These are phyloP conservation scores for Plasmodium reichenowi DNA, from an alignment of 169 alveolate species.

Conservation along the genomic window DNA sequence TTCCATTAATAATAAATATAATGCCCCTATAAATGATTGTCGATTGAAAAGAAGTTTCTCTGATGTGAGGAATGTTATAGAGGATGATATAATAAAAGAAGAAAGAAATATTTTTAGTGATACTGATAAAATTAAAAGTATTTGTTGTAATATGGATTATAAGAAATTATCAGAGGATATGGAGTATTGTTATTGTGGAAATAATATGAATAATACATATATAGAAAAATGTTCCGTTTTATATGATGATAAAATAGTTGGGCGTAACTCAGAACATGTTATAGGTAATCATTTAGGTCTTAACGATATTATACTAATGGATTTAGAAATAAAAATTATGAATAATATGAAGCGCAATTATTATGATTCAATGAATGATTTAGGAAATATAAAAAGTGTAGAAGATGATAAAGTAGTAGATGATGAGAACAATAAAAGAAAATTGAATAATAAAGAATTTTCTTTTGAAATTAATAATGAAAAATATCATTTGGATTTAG, in stretches of 20 bases:
- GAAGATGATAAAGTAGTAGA: slow-evolving; percentile 10
- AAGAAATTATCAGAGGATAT: slow-evolving; percentile 2
- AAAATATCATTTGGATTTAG: slow-evolving; percentile 20
- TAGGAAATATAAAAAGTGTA: slow-evolving; percentile 10
- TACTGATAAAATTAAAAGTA: slow-evolving; percentile 14
- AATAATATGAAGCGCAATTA: slow-evolving; percentile 62
- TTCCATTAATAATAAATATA: no score
- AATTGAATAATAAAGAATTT: slow-evolving; percentile 1
- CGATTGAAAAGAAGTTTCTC: slow-evolving; percentile 15
- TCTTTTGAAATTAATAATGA: slow-evolving; percentile 57
- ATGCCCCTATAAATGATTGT: neutral
- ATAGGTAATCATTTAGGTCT: neutral
- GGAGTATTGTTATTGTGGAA: neutral
- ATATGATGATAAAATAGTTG: neutral
- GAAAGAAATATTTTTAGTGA: slow-evolving; percentile 43
- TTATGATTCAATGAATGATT: slow-evolving; percentile 15
- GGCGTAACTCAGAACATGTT: neutral
- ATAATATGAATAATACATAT: neutral
- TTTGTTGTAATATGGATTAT: neutral
- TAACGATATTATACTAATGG: slow-evolving; percentile 43
- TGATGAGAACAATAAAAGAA: neutral
- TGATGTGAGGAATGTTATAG: slow-evolving; percentile 3
- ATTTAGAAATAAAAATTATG: slow-evolving; percentile 51
- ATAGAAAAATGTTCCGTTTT: neutral
- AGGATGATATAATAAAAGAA: slow-evolving; percentile 15